phyloP scores from a whole-genome alignment of 2,329 filamentous ascomycete species.

The Monosporascus sp. region DNA sequence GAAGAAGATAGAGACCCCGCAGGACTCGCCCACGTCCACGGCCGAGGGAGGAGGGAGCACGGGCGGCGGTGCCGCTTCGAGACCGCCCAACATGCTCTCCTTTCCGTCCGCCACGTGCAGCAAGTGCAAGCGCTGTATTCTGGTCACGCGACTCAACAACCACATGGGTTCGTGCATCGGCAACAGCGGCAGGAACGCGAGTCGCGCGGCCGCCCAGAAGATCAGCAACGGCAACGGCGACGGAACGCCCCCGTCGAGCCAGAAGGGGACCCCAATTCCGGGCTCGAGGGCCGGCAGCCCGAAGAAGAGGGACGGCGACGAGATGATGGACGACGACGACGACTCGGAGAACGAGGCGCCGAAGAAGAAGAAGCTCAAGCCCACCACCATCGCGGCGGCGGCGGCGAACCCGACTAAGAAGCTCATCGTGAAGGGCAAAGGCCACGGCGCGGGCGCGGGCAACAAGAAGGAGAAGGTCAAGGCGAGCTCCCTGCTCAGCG shows the following conservation, averaged over 20 bases:
- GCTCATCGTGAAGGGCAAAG: constrained; percentile 50
- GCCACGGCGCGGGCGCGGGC: constrained; percentile 11
- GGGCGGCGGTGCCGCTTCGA: constrained; percentile 27
- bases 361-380: constrained; percentile 57
- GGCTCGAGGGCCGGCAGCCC: constrained; percentile 50
- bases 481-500: constrained; percentile 42
- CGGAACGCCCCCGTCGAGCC: constrained; percentile 55
- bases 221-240: constrained; percentile 53
- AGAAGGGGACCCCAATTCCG: constrained; percentile 56
- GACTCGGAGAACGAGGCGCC: constrained; percentile 44
- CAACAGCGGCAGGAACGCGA: constrained; percentile 59
- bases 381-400: constrained; percentile 19
- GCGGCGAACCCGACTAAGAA: constrained; percentile 41
- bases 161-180: constrained; percentile 66
- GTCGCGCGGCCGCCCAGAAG: constrained; percentile 57
- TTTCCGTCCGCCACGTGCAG: constrained; percentile 63
- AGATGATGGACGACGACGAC: constrained; percentile 49
- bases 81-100: constrained; percentile 56
- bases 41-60: constrained; percentile 43
- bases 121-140: constrained; percentile 62
- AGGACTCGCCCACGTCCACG: constrained; percentile 38
- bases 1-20: constrained; percentile 45
- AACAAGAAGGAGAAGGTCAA: constrained; percentile 54
- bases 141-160: constrained; percentile 61
- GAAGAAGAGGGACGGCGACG: constrained; percentile 52